Evolutionary conservation across 192 early-diverging fungal species (phyloP), one percentile per base, ranked within the genome.

Genomic region (Phlyctochytrium planicorne): DNA sequence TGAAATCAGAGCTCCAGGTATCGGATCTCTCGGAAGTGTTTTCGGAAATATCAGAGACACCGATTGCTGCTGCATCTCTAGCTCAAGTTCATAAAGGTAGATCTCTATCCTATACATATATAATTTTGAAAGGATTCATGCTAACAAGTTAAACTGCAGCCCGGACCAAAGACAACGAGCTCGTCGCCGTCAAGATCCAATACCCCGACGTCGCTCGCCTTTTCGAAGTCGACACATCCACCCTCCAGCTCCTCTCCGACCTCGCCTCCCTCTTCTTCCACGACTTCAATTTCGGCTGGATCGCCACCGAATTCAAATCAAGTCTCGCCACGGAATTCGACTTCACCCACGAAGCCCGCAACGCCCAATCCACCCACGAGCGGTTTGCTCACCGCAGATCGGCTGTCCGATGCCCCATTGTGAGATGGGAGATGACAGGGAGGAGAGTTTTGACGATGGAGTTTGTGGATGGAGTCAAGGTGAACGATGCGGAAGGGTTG

Each of bases 21-120:
- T 2, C 3, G 29, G 23, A 65, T 10, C 60, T 57, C 3, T 6
- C 4, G 6, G 66, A 68, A 30, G 12, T 68, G 25, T 93, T 93
- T 76, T 62, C 62, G 3, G 81, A 82, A 1, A 91, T 93, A 68
- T 85, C 86, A 12, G 60, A 65, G 10, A 52, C 65, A 14, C 87
- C 91, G 17, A 78, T 91, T 16, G 91, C 91, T 0, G 88, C 90
- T 3, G 91, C 91, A 0, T 91, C 90, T 24, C 86, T 93, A 32
- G 91, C 91, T 0, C 91, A 93, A 62, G 91, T 93, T 3, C 91
- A 93, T 59, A 81, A 75, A n/a, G 88, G 85, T 1, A n/a, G n/a
- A n/a, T n/a, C n/a, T n/a, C n/a, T n/a, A n/a, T n/a, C n/a, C n/a
- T n/a, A n/a, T n/a, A n/a, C n/a, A n/a, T n/a, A n/a, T n/a, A n/a